Evolutionary conservation across 768 basidiomycete species (phyloP), one percentile per base, ranked within the genome.

Genomic region (Saitozyma sp.): DNA sequence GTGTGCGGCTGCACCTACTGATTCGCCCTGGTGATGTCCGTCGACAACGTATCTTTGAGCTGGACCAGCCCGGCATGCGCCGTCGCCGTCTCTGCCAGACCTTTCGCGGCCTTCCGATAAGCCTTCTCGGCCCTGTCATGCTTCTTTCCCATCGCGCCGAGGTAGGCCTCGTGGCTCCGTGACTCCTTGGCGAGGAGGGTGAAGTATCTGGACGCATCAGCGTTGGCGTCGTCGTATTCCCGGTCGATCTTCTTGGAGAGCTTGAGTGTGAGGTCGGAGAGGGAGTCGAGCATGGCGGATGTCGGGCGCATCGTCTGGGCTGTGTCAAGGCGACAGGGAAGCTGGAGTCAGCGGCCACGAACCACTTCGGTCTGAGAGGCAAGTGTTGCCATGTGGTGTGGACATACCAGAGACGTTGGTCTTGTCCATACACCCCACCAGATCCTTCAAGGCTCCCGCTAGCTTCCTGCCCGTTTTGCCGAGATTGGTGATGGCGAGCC

Each of bases 61-160:
- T 41, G 45, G 43, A 53, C 46, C 9, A 69, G 48, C 29, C 62
- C 64, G 1, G 58, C 56, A 42, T 66, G 65, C 9, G 65, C 62
- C 20, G 43, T 49, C n/a, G 68, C 59, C 17, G 65, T 50, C 14
- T 63, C 68, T 9, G 54, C 38, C 38, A 63, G 43, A 11, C 40
- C 43, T 48, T 66, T 65, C 9, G 68, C 59, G 6, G 62, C 64
- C 53, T 69, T 69, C 17, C 56, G 16, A 53, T 65, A 69, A 9
- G 68, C 68, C 52, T 69, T 69, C 45, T 66, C 67, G 62, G 45
- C 29, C 45, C 63, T 59, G 8, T 60, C 61, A 19, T 66, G 65
- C 48, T 54, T 55, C 56, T 66, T 65, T 3, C 48, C 49, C 17
- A 66, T 56, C 16, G 62, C 55, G 8, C 37, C 51, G 40, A 65